Percentiles rank a stretch among this genome's conserved stretches.
Conservation (phyloP, 768 basidiomycete species). For the Boletus rex-veris region DNA sequence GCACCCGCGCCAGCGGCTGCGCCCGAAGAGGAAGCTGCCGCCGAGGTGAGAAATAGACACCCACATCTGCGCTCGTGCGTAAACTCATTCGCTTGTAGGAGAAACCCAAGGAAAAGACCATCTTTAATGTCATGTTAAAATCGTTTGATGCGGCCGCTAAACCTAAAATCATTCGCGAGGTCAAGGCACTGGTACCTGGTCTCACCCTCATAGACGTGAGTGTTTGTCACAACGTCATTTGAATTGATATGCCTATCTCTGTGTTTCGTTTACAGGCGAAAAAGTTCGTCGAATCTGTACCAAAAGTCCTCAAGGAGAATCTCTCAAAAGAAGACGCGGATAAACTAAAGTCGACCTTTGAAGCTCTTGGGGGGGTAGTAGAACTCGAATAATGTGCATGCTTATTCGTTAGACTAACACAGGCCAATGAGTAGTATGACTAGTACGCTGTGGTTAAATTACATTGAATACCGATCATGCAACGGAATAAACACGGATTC, state of each 20-base stretch:
- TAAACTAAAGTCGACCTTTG: slow-evolving; percentile 89
- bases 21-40: slow-evolving; percentile 57
- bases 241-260: slow-evolving; percentile 1
- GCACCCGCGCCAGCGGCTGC: slow-evolving; percentile 54
- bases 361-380: slow-evolving; percentile 84
- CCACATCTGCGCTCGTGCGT: not conserved
- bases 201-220: slow-evolving; percentile 96
- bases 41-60: slow-evolving; percentile 45
- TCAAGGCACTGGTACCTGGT: slow-evolving; percentile 93
- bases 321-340: slow-evolving; percentile 96
- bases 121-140: slow-evolving; percentile 93
- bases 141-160: slow-evolving; percentile 90
- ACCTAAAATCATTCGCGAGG: slow-evolving; percentile 96
- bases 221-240: slow-evolving; percentile 9
- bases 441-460: slow-evolving; percentile 23
- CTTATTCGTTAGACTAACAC: slow-evolving; percentile 15
- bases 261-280: slow-evolving; percentile 65
- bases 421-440: slow-evolving; percentile 13
- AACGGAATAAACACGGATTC: slow-evolving; percentile 1
- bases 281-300: slow-evolving; percentile 96
- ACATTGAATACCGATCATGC: slow-evolving; percentile 18
- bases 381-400: slow-evolving; percentile 62
- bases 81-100: slow-evolving; percentile 44
- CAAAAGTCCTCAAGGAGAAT: slow-evolving; percentile 92
- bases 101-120: slow-evolving; percentile 98